A percentile compares a stretch with the other conserved stretches of the same genome.
phyloP scores from a whole-genome alignment of 2,329 filamentous ascomycete genomes.

The Orbilia ellipsospora region DNA sequence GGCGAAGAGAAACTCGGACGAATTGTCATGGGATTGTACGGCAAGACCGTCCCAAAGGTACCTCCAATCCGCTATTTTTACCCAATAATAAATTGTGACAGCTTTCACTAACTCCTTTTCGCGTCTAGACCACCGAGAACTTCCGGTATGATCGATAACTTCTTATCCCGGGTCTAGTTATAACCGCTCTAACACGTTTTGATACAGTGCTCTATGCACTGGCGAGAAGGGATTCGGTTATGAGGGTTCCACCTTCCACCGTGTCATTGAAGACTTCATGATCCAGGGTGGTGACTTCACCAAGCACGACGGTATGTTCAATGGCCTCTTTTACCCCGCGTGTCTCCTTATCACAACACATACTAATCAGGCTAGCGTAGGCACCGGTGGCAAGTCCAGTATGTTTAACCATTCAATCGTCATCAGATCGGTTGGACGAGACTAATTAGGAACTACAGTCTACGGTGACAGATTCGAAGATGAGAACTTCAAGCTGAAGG shows the following conservation, averaged over 20 bases:
- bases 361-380: conserved; percentile 63
- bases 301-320: conserved; percentile 74
- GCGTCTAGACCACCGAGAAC: conserved; percentile 66
- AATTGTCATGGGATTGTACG: conserved; percentile 84
- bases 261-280: conserved; percentile 93
- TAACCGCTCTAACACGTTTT: conserved; percentile 13
- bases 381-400: conserved; percentile 90
- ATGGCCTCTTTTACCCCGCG: conserved; percentile 18
- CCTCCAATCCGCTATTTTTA: conserved; percentile 56
- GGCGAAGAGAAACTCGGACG: conserved; percentile 79
- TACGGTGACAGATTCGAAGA: conserved; percentile 92
- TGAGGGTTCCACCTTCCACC: conserved; percentile 86
- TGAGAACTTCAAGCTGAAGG: conserved; percentile 79
- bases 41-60: conserved; percentile 82
- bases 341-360: conserved; percentile 33
- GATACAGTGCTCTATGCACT: conserved; percentile 72
- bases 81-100: conserved; percentile 12
- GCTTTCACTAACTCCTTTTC: conserved; percentile 47
- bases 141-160: conserved; percentile 62
- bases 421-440: not conserved
- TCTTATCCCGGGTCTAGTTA: not conserved
- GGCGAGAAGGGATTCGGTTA: conserved; percentile 85
- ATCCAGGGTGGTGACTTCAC: conserved; percentile 97
- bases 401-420: conserved; percentile 24
- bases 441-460: conserved; percentile 23